Conservation (phyloP, 2,329 filamentous ascomycete genomes). For the Clarireedia sp. region DNA sequence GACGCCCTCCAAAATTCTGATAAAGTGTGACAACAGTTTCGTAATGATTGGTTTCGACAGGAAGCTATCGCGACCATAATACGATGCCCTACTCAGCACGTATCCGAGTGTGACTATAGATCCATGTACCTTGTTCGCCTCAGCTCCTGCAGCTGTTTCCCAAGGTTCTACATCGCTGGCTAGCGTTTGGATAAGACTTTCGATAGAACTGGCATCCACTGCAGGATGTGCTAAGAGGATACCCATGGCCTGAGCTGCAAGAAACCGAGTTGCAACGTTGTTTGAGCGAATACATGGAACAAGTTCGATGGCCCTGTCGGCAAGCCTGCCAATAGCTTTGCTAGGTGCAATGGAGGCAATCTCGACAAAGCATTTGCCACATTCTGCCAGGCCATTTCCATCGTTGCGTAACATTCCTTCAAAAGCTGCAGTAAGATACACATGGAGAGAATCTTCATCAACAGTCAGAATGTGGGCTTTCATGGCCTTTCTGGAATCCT, state of each 20-base stretch:
- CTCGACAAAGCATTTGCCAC: conserved; percentile 45
- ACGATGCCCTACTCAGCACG: conserved; percentile 47
- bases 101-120: conserved; percentile 51
- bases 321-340: conserved; percentile 41
- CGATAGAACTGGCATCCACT: conserved; percentile 35
- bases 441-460: conserved; percentile 33
- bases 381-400: conserved; percentile 35
- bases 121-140: conserved; percentile 51
- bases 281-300: conserved; percentile 60
- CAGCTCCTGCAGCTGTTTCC: conserved; percentile 48
- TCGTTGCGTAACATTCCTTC: conserved; percentile 44
- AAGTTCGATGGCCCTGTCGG: conserved; percentile 43
- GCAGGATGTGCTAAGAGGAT: conserved; percentile 63
- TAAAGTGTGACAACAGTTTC: conserved; percentile 35
- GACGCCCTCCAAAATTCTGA: conserved; percentile 45
- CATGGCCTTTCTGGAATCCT: conserved; percentile 53
- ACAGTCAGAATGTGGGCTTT: conserved; percentile 42
- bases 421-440: conserved; percentile 47
- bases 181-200: conserved; percentile 37
- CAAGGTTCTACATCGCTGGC: conserved; percentile 42
- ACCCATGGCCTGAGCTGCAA: conserved; percentile 65
- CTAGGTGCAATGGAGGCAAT: conserved; percentile 45
- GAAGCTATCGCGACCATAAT: conserved; percentile 35
- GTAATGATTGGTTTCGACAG: conserved; percentile 33
- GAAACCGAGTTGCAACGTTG: conserved; percentile 56